Percentiles rank a stretch among this genome's conserved stretches.
Conservation (phyloP, 352 stramenopile genomes). For the Aphanomyces cochlioides region DNA sequence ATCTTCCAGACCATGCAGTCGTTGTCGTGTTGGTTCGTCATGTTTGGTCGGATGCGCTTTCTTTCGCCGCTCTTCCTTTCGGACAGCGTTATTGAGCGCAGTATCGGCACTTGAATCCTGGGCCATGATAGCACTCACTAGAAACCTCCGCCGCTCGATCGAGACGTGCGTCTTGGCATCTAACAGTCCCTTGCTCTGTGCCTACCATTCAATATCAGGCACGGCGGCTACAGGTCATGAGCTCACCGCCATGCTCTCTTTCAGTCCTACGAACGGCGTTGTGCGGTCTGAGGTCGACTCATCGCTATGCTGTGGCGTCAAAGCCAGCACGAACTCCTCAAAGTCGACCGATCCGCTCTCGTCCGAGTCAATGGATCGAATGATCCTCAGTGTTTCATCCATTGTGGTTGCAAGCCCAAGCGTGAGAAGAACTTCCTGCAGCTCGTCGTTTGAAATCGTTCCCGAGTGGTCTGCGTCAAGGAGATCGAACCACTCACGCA, state of each 20-base stretch:
- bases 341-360: conserved; percentile 74
- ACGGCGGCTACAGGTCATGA: neutral
- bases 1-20: conserved; percentile 11
- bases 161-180: conserved; percentile 77
- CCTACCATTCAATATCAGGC: conserved; percentile 33
- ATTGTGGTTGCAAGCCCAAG: conserved; percentile 70
- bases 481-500: conserved; percentile 71
- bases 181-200: conserved; percentile 63
- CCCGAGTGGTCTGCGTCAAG: conserved; percentile 62
- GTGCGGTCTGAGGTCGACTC: conserved; percentile 44
- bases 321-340: conserved; percentile 69
- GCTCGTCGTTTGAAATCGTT: conserved; percentile 71
- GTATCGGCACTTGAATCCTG: conserved; percentile 4
- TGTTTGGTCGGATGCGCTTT: neutral
- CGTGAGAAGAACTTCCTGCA: conserved; percentile 75
- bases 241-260: conserved; percentile 64
- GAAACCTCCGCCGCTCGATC: conserved; percentile 67
- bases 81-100: neutral
- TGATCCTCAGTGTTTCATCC: conserved; percentile 56
- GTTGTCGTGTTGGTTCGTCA: conserved; percentile 2
- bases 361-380: conserved; percentile 61
- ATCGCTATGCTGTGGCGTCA: conserved; percentile 49
- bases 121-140: conserved; percentile 62
- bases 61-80: neutral
- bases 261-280: conserved; percentile 68